These are phyloP conservation scores for Cercospora canescens DNA, from an alignment of 2,329 filamentous ascomycete genomes.

Conservation along the genomic window DNA sequence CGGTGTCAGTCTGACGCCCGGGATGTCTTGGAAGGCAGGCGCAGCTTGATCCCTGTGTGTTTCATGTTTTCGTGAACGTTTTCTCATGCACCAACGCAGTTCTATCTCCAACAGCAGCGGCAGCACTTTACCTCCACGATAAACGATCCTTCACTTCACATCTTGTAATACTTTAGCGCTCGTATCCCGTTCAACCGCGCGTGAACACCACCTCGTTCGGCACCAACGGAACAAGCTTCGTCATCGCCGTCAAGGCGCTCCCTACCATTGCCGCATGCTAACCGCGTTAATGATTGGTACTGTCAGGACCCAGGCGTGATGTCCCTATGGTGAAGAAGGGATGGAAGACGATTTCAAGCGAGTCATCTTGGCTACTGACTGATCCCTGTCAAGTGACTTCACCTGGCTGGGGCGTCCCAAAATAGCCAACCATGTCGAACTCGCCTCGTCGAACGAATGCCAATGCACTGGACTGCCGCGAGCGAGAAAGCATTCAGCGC, in stretches of 20 bases:
- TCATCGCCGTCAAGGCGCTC: background rate
- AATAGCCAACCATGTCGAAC: background rate
- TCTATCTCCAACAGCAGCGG: no score
- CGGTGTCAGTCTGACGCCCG: background rate
- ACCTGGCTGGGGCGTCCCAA: background rate
- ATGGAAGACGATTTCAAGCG: background rate
- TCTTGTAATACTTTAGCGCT: no score
- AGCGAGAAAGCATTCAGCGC: background rate
- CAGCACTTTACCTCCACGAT: background rate
- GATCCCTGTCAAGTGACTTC: background rate
- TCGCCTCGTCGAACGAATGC: background rate
- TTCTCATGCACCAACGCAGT: no score
- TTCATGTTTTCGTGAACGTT: background rate
- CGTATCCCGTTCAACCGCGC: background rate
- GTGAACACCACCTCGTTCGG: background rate
- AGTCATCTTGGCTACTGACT: background rate
- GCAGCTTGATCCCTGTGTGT: background rate
- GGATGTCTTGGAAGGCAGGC: background rate
- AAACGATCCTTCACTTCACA: background rate
- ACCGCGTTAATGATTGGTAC: no score
- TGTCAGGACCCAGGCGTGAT: no score
- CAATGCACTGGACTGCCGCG: background rate
- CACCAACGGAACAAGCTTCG: background rate
- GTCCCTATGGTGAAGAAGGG: no score
- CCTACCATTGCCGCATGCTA: background rate